phyloP scores from a whole-genome alignment of 108 stramenopile genomes.

The Conticribra guillardii region DNA sequence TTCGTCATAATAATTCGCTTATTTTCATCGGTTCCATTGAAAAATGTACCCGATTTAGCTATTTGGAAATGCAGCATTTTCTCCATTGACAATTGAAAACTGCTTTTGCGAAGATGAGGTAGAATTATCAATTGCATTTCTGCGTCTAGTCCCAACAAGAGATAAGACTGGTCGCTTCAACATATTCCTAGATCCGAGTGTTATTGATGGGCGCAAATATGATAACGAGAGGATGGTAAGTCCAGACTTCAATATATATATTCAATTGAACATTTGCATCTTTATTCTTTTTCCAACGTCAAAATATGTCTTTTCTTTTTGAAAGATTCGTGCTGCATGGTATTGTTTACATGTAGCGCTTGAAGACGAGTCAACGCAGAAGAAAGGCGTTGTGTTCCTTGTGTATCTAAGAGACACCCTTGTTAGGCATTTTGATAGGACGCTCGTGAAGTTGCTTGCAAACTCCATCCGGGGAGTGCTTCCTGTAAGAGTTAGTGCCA shows the following conservation, averaged over 20 bases:
- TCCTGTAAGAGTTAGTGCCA: constrained; percentile 38
- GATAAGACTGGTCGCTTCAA: constrained; percentile 52
- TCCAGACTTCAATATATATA: neutral
- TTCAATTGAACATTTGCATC: neutral
- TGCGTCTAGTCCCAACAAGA: constrained; percentile 20
- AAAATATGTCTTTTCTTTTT: too few species aligned
- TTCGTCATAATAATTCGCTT: too few species aligned
- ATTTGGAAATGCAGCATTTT: constrained; percentile 22
- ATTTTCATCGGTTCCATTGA: too few species aligned
- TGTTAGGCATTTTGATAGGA: constrained; percentile 36
- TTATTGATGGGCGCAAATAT: constrained; percentile 48
- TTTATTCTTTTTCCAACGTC: neutral
- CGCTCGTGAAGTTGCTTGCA: constrained; percentile 14
- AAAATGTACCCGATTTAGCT: too few species aligned
- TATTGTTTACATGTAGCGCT: constrained; percentile 33
- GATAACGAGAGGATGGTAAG: constrained; percentile 29
- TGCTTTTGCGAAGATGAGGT: constrained; percentile 2
- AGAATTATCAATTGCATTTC: constrained; percentile 26
- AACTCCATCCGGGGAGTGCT: constrained; percentile 31
- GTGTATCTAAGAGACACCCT: constrained; percentile 17
- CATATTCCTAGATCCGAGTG: constrained; percentile 57
- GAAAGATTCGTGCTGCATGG: constrained; percentile 26
- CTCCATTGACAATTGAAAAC: constrained; percentile 13
- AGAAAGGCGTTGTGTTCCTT: constrained; percentile 36
- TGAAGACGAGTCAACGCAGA: constrained; percentile 34